These are phyloP conservation scores for Pseudozyma pruni DNA, from an alignment of 1,284 basidiomycete species.

Conservation along the genomic window DNA sequence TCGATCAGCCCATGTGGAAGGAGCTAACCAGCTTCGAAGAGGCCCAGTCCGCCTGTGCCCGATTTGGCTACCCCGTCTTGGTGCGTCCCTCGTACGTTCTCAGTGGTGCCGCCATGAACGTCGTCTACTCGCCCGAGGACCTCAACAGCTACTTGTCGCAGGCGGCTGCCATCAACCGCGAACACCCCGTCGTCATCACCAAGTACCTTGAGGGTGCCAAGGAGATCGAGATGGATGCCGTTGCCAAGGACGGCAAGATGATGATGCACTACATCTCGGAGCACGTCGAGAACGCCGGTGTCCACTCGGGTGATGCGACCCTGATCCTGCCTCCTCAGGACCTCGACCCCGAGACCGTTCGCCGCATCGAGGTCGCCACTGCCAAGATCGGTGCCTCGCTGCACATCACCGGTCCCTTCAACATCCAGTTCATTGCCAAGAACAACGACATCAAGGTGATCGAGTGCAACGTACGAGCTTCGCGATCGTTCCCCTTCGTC, in stretches of 20 bases:
- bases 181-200: conserved; percentile 97
- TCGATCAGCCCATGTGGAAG: conserved; percentile 97
- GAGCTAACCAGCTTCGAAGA: conserved; percentile 91
- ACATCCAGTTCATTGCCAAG: conserved; percentile 99
- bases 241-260: conserved; percentile 96
- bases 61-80: conserved; percentile 85
- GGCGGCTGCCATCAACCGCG: conserved; percentile 95
- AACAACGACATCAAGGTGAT: conserved; percentile 99
- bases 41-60: conserved; percentile 72
- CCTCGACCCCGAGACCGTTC: conserved; percentile 93
- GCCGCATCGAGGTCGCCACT: conserved; percentile 94
- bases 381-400: conserved; percentile 93
- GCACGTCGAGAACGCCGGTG: conserved; percentile 98
- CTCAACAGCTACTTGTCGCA: conserved; percentile 90
- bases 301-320: conserved; percentile 96
- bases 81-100: conserved; percentile 98
- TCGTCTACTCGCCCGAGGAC: conserved; percentile 92
- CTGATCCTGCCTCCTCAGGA: conserved; percentile 98
- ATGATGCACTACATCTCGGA: conserved; percentile 99
- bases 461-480: conserved; percentile 97
- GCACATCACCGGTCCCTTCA: conserved; percentile 98
- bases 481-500: conserved; percentile 98
- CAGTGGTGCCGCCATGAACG: conserved; percentile 99
- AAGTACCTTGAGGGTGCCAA: conserved; percentile 99
- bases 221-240: conserved; percentile 99